Conservation (phyloP, 495 filamentous ascomycete genomes). For the Cercophora samala region DNA sequence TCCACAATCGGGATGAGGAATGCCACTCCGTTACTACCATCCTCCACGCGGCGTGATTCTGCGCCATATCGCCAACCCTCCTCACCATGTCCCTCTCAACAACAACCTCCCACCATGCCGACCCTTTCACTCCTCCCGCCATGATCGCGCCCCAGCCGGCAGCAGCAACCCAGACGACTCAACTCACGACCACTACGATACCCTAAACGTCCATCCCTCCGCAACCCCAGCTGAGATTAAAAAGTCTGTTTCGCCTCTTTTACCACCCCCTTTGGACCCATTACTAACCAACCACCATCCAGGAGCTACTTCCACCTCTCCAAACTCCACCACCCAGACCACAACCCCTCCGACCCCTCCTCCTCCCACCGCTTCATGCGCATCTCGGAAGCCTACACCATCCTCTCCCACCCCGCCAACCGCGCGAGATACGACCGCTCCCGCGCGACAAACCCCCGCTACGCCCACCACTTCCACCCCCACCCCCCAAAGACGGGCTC, state of each 20-base stretch:
- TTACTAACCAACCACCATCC: not conserved
- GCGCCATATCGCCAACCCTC: conserved; percentile 20
- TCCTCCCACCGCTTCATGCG: conserved; percentile 76
- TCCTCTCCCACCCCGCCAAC: conserved; percentile 66
- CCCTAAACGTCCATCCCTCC: conserved; percentile 64
- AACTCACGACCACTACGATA: conserved; percentile 69
- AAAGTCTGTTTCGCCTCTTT: conserved; percentile 52
- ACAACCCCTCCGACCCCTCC: conserved; percentile 69
- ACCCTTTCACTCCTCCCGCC: conserved; percentile 43
- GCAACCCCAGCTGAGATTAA: conserved; percentile 79
- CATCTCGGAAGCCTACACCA: conserved; percentile 81
- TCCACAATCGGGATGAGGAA: conserved; percentile 46
- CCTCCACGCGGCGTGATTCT: conserved; percentile 27
- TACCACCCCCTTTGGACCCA: conserved; percentile 17
- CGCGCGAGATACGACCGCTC: conserved; percentile 75
- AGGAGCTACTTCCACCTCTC: conserved; percentile 91
- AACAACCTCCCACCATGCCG: conserved; percentile 12
- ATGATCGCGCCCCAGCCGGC: conserved; percentile 25
- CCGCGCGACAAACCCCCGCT: conserved; percentile 16
- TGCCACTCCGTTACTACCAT: conserved; percentile 43
- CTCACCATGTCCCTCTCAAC: conserved; percentile 14
- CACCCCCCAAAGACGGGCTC: conserved; percentile 25
- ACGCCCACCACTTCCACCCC: conserved; percentile 33
- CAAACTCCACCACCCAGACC: conserved; percentile 91
- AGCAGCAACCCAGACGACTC: conserved; percentile 25